Conservation (phyloP, 306 rosid genomes). For the Glycine tomentella region DNA sequence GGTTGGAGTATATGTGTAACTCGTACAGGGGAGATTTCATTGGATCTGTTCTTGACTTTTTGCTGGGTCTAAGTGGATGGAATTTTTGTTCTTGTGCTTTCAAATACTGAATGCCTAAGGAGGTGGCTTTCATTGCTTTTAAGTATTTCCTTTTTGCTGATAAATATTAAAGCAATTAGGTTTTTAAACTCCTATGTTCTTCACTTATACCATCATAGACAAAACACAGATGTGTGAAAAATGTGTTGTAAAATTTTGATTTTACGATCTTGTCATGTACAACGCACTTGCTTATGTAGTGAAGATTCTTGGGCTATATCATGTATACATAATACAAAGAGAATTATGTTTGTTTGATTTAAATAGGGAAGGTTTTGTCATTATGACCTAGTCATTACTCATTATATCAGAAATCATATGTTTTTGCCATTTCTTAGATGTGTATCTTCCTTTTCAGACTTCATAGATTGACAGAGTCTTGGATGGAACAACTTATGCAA, state of each 20-base stretch:
- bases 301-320: slow-evolving; percentile 17
- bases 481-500: slow-evolving; percentile 99
- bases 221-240: too few species aligned
- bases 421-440: slow-evolving; percentile 42
- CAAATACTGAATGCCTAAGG: slow-evolving; percentile 24
- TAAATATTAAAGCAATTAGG: slow-evolving; percentile 25
- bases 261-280: slow-evolving; percentile 14
- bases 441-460: slow-evolving; percentile 63
- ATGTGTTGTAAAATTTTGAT: slow-evolving; percentile 18
- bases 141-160: not conserved
- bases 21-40: not conserved
- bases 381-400: not conserved
- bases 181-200: slow-evolving; percentile 4
- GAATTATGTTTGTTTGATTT: slow-evolving; percentile 24
- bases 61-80: not conserved
- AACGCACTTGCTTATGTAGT: not conserved
- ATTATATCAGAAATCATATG: slow-evolving; percentile 16
- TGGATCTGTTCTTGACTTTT: not conserved
- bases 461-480: slow-evolving; percentile 83
- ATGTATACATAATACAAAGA: slow-evolving; percentile 6
- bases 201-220: not conserved
- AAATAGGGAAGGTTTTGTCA: slow-evolving; percentile 5
- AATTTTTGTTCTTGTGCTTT: slow-evolving; percentile 16
- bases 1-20: not conserved
- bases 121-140: slow-evolving; percentile 30